Base-by-base conservation (phyloP, 2,329 filamentous ascomycete species). In the Elsinoe australis region DNA sequence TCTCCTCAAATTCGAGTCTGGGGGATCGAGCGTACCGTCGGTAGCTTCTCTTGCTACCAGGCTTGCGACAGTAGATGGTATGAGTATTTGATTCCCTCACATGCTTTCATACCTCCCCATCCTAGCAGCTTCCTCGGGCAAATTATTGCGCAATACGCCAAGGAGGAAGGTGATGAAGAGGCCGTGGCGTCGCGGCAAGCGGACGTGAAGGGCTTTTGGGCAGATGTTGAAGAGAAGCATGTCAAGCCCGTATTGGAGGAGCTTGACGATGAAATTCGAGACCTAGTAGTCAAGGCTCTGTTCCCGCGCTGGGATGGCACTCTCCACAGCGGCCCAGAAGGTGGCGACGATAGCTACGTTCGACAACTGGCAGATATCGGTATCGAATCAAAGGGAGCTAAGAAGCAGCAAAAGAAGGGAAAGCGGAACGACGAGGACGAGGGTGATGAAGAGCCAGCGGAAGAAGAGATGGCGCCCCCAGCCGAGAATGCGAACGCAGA, bases 41-140 rank as follows among this genome's bases (percentile, higher is more conserved):
- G 89, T 55, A 80, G 81, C 56, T 98, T 96, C 72, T 95, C 86
- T 66, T 90, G 86, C 67, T 98, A 98, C 67, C 85, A 94, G 62
- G 78, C 86, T 49, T 95, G 90, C 67, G 92, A 98, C 67, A 95
- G 88, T 19, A 77, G 92, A 56, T 94, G 89, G 75, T 98, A 98
- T 68, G 92, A 98, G 69, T 98, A 98, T 63, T 73, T 98, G 46
- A 86, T 98, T 65, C 92, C 92, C 2, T 92, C 85, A 33, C 88
- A 96, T 67, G 87, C 85, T 49, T 85, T 98, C 57, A 70, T 98
- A 24, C 92, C 92, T 15, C 92, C 92, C 0, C 89, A 96, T 62
- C 89, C 89, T 0, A 82, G 83, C 53, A 94, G 86, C 52, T 95
- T 78, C 63, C 67, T 98, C 28, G 89, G 86, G 6, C 85, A 83